Conservation (phyloP, 1,139 yeast genomes). For the Saccharomyces hybrid region DNA sequence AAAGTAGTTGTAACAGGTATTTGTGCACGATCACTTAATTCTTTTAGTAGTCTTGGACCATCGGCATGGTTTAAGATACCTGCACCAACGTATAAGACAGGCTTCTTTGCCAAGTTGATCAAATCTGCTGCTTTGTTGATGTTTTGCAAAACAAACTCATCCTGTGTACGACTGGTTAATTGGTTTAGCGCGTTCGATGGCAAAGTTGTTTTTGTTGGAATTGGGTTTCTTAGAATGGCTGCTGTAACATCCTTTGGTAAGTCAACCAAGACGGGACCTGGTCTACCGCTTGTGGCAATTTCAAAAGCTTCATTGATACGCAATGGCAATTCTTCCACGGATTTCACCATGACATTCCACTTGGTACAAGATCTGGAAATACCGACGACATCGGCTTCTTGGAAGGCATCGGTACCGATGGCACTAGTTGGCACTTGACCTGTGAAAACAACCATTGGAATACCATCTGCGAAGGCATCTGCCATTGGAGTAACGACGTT, state of each 20-base stretch:
- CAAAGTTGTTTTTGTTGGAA: conserved; percentile 76
- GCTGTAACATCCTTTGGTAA: conserved; percentile 97
- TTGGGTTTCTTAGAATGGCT: conserved; percentile 74
- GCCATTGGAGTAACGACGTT: conserved; percentile 96
- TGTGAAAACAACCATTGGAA: conserved; percentile 93
- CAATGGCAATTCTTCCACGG: conserved; percentile 87
- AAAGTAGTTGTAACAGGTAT: conserved; percentile 95
- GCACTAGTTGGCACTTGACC: conserved; percentile 96
- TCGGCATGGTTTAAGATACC: conserved; percentile 76
- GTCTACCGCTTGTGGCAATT: conserved; percentile 92
- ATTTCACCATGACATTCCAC: conserved; percentile 98
- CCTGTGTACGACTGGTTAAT: conserved; percentile 63
- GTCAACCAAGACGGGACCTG: conserved; percentile 97
- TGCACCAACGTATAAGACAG: conserved; percentile 84
- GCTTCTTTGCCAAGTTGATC: conserved; percentile 76
- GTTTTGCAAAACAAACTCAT: conserved; percentile 70
- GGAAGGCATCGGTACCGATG: conserved; percentile 97
- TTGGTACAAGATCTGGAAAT: conserved; percentile 95
- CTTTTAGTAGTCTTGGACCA: conserved; percentile 73
- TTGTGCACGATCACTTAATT: conserved; percentile 80
- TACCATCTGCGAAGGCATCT: conserved; percentile 95
- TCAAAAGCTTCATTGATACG: conserved; percentile 97
- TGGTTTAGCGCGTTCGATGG: conserved; percentile 74
- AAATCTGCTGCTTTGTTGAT: conserved; percentile 70
- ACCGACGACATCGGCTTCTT: conserved; percentile 96